Evolutionary conservation across 768 basidiomycete genomes (phyloP).

Genomic region (Macrocybe gigantea): DNA sequence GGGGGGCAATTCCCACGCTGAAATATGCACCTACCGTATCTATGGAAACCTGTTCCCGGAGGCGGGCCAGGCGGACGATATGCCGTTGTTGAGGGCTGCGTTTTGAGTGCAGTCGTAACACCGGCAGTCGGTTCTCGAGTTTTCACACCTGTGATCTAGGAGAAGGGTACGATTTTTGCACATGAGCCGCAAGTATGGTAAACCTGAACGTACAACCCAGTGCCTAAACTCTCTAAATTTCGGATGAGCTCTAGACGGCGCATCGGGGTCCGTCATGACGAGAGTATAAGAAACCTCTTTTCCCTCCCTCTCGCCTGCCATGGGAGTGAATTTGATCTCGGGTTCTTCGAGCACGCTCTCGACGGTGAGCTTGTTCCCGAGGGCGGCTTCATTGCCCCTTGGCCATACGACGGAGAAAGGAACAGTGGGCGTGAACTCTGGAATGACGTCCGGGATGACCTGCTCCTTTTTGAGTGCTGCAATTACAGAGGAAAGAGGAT

Average conservation of each 20-base stretch:
- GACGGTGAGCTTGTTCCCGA: constrained; percentile 23
- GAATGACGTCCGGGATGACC: constrained; percentile 43
- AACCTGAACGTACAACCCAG: constrained; percentile 40
- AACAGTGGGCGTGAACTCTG: constrained; percentile 31
- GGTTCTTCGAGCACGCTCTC: constrained; percentile 45
- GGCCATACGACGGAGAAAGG: constrained; percentile 41
- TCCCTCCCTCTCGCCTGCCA: constrained; percentile 21
- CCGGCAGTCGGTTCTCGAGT: constrained; percentile 15
- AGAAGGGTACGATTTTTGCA: constrained; percentile 2
- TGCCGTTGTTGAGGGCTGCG: constrained; percentile 43
- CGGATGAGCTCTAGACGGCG: constrained; percentile 43
- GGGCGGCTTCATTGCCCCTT: constrained; percentile 26
- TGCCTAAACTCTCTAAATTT: constrained; percentile 50
- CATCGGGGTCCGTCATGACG: constrained; percentile 56
- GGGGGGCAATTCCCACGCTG: neutral
- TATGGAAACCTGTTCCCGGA: constrained; percentile 46
- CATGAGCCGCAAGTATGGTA: neutral
- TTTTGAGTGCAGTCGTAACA: constrained; percentile 32
- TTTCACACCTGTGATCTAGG: constrained; percentile 31
- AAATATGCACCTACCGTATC: constrained; percentile 41
- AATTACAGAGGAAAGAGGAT: constrained; percentile 9
- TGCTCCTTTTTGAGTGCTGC: constrained; percentile 27
- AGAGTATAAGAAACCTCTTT: constrained; percentile 39
- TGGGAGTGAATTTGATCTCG: constrained; percentile 37
- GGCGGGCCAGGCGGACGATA: constrained; percentile 55